Conservation (phyloP, 225 moss, liverwort and hornwort genomes). For the Sphagnum contortum region DNA sequence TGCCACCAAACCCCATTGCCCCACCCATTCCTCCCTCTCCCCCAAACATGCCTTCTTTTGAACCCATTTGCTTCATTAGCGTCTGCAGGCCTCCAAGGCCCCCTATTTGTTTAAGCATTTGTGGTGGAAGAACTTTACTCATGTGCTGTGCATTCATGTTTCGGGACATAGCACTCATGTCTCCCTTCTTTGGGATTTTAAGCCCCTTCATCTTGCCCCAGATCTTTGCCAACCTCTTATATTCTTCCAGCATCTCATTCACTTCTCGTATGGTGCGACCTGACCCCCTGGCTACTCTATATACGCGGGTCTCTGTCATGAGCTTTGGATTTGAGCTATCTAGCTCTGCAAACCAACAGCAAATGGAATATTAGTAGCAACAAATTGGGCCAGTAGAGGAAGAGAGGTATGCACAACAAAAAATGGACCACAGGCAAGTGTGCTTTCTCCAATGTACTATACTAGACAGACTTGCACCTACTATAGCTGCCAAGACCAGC, state of each 20-base stretch:
- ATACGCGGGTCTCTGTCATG: conserved; percentile 69
- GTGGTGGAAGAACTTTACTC: conserved; percentile 78
- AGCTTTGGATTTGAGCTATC: conserved; percentile 83
- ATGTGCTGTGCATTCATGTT: conserved; percentile 84
- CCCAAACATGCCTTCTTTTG: conserved; percentile 82
- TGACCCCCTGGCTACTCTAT: conserved; percentile 79
- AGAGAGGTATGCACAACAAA: too few species aligned
- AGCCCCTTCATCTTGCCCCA: conserved; percentile 88
- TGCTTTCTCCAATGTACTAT: too few species aligned
- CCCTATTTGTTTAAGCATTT: conserved; percentile 89
- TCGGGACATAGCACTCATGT: conserved; percentile 69
- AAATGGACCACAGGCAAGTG: too few species aligned
- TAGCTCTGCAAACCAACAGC: conserved; percentile 35
- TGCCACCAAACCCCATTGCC: too few species aligned
- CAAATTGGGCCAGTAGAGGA: too few species aligned
- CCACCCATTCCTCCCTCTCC: conserved; percentile 23
- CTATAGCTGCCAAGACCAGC: too few species aligned
- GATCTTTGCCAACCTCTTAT: conserved; percentile 67
- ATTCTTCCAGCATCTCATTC: conserved; percentile 78
- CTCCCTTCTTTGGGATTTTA: conserved; percentile 81
- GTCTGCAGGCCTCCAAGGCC: conserved; percentile 73
- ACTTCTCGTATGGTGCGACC: conserved; percentile 57
- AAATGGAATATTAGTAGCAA: too few species aligned
- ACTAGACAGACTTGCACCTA: too few species aligned
- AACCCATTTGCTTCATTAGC: conserved; percentile 81